A percentile compares a stretch with the other conserved stretches of the same genome.
These are phyloP conservation scores for Ulmus americana DNA, from an alignment of 331 rosid species.

Conservation along the genomic window DNA sequence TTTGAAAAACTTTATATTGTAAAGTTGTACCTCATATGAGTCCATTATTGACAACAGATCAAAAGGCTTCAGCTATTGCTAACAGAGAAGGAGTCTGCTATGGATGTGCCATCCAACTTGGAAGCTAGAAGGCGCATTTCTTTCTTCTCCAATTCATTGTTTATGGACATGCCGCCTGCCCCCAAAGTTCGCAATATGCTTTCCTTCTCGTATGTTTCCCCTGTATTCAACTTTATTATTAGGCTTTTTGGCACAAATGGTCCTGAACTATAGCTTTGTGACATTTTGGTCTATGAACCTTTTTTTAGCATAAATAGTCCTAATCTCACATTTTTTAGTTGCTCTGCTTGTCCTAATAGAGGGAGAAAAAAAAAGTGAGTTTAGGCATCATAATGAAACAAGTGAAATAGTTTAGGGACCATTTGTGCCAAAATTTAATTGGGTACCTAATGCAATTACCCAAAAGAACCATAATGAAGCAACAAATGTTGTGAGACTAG, in stretches of 20 bases:
- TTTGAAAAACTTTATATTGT: not conserved
- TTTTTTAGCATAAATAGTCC: no score
- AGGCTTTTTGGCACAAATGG: not conserved
- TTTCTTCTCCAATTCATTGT: conserved; percentile 88
- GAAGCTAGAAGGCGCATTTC: conserved; percentile 92
- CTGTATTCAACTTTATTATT: conserved; percentile 2
- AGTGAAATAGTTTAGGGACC: no score
- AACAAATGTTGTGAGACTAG: no score
- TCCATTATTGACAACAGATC: conserved; percentile 41
- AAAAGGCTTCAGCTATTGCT: conserved; percentile 83
- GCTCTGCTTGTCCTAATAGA: no score
- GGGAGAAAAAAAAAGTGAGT: no score
- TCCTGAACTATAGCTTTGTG: not conserved
- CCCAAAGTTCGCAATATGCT: conserved; percentile 94
- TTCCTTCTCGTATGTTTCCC: conserved; percentile 80
- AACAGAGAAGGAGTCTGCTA: conserved; percentile 92
- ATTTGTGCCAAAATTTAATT: no score
- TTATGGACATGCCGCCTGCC: conserved; percentile 93
- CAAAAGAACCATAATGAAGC: no score
- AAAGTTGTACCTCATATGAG: conserved; percentile 8
- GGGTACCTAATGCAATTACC: no score
- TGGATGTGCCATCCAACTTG: conserved; percentile 95
- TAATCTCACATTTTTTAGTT: no score
- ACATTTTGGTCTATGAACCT: not conserved
- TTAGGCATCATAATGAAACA: no score